Evolutionary conservation across 768 basidiomycete species (phyloP).

Genomic region (Leccinum olivaceopallidum): DNA sequence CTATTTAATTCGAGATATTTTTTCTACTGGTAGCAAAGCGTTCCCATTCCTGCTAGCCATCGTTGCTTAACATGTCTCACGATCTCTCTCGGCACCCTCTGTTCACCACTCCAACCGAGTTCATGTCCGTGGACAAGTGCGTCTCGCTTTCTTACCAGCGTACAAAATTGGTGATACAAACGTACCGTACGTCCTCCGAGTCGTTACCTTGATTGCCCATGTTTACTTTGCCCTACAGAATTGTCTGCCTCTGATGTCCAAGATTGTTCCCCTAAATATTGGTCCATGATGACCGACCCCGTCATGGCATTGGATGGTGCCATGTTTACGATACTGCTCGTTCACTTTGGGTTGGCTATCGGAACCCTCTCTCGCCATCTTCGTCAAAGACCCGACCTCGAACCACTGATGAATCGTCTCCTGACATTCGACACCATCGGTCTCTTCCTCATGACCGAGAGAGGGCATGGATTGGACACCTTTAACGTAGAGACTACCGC

Average conservation of each 20-base stretch:
- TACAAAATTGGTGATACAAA: conserved; percentile 46
- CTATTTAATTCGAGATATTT: too few relatives aligned
- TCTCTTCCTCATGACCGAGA: conserved; percentile 53
- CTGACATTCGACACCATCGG: conserved; percentile 55
- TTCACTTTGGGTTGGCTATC: conserved; percentile 52
- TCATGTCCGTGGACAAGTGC: conserved; percentile 46
- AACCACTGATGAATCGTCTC: conserved; percentile 48
- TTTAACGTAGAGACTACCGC: conserved; percentile 65
- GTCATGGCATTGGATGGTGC: conserved; percentile 51
- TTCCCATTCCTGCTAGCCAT: not conserved
- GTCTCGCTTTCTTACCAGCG: conserved; percentile 51
- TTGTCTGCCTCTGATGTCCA: conserved; percentile 49
- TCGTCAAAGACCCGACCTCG: conserved; percentile 39
- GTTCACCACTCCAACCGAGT: conserved; percentile 35
- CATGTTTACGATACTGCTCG: conserved; percentile 53
- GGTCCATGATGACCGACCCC: conserved; percentile 55
- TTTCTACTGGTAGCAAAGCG: too few relatives aligned
- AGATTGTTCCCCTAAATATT: conserved; percentile 48
- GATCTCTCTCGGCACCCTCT: not conserved
- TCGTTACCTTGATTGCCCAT: too few relatives aligned
- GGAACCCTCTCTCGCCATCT: conserved; percentile 55
- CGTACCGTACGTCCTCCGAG: not conserved
- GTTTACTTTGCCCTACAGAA: conserved; percentile 2
- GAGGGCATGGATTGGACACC: conserved; percentile 61
- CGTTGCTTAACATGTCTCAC: not conserved